Percentiles rank a stretch among this genome's conserved stretches.
Evolutionary conservation across 2,329 filamentous ascomycete genomes (phyloP).

Genomic region (Sarocladiaceae sp.): DNA sequence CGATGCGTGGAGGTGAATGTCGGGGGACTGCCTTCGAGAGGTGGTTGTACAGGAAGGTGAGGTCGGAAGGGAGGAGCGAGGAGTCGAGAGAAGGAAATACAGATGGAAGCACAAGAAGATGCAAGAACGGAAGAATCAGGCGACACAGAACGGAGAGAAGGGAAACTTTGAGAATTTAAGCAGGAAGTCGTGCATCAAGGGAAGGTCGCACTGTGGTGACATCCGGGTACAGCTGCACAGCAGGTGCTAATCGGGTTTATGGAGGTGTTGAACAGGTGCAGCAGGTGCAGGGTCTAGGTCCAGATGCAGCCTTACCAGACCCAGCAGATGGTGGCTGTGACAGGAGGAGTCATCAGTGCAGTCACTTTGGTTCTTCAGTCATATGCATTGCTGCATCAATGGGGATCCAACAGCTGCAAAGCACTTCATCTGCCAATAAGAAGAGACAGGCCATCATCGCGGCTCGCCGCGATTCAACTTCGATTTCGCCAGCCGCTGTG

Average conservation of each 20-base stretch:
- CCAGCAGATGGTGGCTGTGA: too few relatives aligned
- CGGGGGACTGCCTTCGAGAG: not conserved
- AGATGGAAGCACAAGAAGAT: slow-evolving; percentile 5
- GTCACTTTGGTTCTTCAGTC: too few relatives aligned
- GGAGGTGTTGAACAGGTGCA: too few relatives aligned
- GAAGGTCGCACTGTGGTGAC: not conserved
- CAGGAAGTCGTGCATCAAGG: not conserved
- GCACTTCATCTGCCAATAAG: too few relatives aligned
- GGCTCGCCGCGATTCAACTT: too few relatives aligned
- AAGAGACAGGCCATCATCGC: too few relatives aligned
- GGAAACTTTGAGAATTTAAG: not conserved
- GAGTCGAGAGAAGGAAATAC: not conserved
- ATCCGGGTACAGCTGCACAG: not conserved
- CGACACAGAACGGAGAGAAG: not conserved
- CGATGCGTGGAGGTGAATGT: not conserved
- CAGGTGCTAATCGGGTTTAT: too few relatives aligned
- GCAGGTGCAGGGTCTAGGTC: not conserved
- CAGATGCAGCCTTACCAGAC: too few relatives aligned
- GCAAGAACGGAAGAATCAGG: not conserved
- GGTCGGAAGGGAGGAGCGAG: not conserved
- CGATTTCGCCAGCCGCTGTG: too few relatives aligned
- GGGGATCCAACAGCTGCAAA: too few relatives aligned
- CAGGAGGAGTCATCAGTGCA: too few relatives aligned
- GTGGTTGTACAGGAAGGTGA: not conserved
- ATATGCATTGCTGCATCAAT: too few relatives aligned